Evolutionary conservation across 768 basidiomycete genomes (phyloP).

Genomic region (Pisolithus marmoratus): DNA sequence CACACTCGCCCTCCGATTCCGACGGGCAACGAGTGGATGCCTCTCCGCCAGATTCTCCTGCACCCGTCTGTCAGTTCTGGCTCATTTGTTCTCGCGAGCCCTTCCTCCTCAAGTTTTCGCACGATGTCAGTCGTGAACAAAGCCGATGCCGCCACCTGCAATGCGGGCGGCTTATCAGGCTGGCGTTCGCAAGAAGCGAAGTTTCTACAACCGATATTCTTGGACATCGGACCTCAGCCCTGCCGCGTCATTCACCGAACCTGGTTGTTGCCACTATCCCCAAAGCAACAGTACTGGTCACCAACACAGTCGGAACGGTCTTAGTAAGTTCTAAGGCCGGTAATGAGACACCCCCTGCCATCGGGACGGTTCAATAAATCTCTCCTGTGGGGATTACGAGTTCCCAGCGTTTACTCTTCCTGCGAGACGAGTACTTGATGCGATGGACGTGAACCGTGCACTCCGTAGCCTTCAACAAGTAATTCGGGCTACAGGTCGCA

Average conservation of each 20-base stretch:
- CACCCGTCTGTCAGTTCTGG: slow-evolving; percentile 22
- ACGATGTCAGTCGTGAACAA: slow-evolving; percentile 9
- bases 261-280: slow-evolving; percentile 10
- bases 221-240: slow-evolving; percentile 24
- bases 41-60: slow-evolving; percentile 25
- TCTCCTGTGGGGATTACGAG: too few relatives aligned
- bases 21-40: slow-evolving; percentile 14
- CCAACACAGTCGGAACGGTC: slow-evolving; percentile 1
- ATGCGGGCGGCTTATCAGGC: slow-evolving; percentile 30
- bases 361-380: neutral
- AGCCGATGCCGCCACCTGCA: slow-evolving; percentile 16
- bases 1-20: slow-evolving; percentile 18
- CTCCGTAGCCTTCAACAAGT: too few relatives aligned
- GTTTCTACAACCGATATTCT: slow-evolving; percentile 24
- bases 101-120: slow-evolving; percentile 26
- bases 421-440: too few relatives aligned
- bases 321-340: neutral
- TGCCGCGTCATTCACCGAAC: slow-evolving; percentile 16
- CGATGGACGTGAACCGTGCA: too few relatives aligned
- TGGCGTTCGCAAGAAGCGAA: slow-evolving; percentile 29
- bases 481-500: too few relatives aligned
- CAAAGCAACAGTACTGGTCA: slow-evolving; percentile 9
- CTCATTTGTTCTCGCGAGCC: slow-evolving; percentile 22
- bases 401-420: too few relatives aligned
- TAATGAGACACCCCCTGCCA: neutral